Percentiles rank a stretch among this genome's conserved stretches.
Evolutionary conservation across 1,284 basidiomycete genomes (phyloP).

Genomic region (Ganoderma lingzhi): DNA sequence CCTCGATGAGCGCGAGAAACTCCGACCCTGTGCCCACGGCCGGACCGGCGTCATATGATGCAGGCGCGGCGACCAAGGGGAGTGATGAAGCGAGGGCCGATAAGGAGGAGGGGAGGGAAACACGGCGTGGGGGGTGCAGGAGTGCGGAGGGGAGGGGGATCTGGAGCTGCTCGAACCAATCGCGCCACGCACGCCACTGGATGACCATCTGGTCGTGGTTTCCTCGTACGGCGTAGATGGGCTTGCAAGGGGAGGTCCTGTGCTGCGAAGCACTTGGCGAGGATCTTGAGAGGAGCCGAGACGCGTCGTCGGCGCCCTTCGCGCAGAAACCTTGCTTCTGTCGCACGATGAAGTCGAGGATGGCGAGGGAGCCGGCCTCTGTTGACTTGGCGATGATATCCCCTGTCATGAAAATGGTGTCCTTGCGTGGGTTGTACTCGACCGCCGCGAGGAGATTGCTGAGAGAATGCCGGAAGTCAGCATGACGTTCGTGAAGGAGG

Average conservation of each 20-base stretch:
- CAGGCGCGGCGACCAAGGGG: constrained; percentile 15
- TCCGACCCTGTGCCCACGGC: constrained; percentile 52
- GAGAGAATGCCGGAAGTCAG: constrained; percentile 19
- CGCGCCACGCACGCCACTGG: constrained; percentile 87
- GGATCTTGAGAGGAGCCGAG: constrained; percentile 5
- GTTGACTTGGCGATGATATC: constrained; percentile 82
- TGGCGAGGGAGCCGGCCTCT: constrained; percentile 63
- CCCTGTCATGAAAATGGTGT: constrained; percentile 82
- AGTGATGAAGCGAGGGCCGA: constrained; percentile 16
- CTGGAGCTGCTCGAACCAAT: constrained; percentile 57
- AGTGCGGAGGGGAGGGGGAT: constrained; percentile 30
- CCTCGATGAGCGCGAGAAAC: constrained; percentile 59
- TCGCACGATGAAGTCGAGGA: constrained; percentile 70
- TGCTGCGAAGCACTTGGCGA: background rate
- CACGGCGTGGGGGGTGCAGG: constrained; percentile 16
- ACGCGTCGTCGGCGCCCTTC: constrained; percentile 43
- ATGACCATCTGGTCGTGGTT: constrained; percentile 92
- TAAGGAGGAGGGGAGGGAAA: constrained; percentile 17
- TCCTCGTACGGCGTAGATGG: constrained; percentile 75
- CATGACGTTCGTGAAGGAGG: background rate
- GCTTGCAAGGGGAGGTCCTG: constrained; percentile 22
- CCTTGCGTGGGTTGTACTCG: constrained; percentile 63
- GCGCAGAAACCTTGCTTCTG: constrained; percentile 14
- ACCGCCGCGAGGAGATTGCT: constrained; percentile 72
- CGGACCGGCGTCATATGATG: constrained; percentile 36